Conservation (phyloP, 164 flowering plant genomes). For the Umbellularia californica region DNA sequence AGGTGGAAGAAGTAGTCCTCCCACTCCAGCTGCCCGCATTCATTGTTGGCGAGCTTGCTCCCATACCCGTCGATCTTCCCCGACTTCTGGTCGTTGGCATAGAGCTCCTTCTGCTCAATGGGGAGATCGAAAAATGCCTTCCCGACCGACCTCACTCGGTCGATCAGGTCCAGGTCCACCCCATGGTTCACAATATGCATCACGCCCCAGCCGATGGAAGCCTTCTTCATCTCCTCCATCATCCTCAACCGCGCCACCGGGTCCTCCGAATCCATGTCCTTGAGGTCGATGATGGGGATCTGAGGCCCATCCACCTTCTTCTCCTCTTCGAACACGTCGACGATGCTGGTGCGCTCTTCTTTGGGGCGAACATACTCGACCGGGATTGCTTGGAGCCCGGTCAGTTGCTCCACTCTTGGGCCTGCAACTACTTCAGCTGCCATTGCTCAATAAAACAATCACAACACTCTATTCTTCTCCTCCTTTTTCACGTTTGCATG, state of each 20-base stretch:
- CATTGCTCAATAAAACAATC: conserved; percentile 7
- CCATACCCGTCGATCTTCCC: conserved; percentile 89
- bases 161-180: conserved; percentile 48
- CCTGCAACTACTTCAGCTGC: conserved; percentile 18
- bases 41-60: conserved; percentile 83
- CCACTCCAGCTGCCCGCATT: conserved; percentile 86
- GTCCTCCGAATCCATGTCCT: conserved; percentile 48
- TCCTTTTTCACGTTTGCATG: too few species aligned
- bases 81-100: conserved; percentile 67
- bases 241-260: conserved; percentile 31
- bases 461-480: not conserved
- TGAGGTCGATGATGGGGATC: conserved; percentile 63
- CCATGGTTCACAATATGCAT: conserved; percentile 84
- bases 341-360: conserved; percentile 61
- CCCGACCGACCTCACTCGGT: conserved; percentile 60
- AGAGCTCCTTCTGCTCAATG: conserved; percentile 76
- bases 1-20: conserved; percentile 91
- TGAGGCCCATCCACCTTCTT: conserved; percentile 59
- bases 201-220: conserved; percentile 70
- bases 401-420: conserved; percentile 70
- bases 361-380: conserved; percentile 66
- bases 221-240: conserved; percentile 50
- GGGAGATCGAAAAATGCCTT: conserved; percentile 65
- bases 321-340: conserved; percentile 64
- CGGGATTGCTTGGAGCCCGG: conserved; percentile 65